phyloP scores from a whole-genome alignment of 345 rosid species.

The Gossypium turneri region DNA sequence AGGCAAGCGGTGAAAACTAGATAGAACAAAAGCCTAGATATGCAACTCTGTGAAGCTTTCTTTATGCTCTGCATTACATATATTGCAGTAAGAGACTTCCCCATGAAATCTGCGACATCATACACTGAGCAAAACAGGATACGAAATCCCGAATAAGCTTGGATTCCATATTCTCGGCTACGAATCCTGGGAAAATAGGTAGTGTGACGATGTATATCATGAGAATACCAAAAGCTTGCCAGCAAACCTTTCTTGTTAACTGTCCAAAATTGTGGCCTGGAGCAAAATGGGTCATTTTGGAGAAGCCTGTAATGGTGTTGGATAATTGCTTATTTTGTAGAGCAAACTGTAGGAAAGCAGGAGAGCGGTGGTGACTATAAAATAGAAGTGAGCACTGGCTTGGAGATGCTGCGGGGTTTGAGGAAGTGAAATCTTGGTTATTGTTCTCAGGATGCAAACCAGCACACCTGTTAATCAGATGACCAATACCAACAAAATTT shows the following conservation, averaged over 20 bases:
- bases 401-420: conserved; percentile 62
- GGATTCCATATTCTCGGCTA: conserved; percentile 63
- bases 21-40: conserved; percentile 63
- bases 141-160: conserved; percentile 58
- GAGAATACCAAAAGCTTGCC: conserved; percentile 57
- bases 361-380: conserved; percentile 57
- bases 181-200: conserved; percentile 80
- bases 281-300: conserved; percentile 21
- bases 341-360: conserved; percentile 53
- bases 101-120: conserved; percentile 66
- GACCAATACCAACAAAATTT: no score
- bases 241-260: conserved; percentile 47
- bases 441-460: conserved; percentile 60
- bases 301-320: conserved; percentile 38
- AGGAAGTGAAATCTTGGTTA: conserved; percentile 79
- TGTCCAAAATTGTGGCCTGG: conserved; percentile 38
- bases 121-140: conserved; percentile 71
- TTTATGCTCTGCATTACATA: conserved; percentile 49
- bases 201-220: conserved; percentile 66
- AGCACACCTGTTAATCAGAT: conserved; percentile 48
- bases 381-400: conserved; percentile 72
- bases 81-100: conserved; percentile 71
- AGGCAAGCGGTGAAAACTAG: conserved; percentile 72
- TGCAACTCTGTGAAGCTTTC: conserved; percentile 61
- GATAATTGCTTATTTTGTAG: conserved; percentile 64